Conservation (phyloP, 441 rosid genomes). For the Hura crepitans region DNA sequence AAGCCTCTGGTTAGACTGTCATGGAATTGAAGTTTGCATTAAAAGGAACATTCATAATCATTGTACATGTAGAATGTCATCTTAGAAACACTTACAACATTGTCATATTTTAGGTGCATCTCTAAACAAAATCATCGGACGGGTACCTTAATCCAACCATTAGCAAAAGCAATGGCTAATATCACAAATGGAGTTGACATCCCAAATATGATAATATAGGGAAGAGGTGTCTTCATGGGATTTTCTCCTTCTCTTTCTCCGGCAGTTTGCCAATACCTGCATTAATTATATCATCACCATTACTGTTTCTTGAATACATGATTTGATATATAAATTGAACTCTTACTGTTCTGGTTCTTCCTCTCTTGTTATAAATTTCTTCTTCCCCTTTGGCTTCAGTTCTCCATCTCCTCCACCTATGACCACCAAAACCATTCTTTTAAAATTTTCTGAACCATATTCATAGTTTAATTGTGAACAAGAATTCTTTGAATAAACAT, state of each 20-base stretch:
- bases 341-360: slow-evolving; percentile 84
- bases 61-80: not conserved
- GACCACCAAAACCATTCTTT: slow-evolving; percentile 13
- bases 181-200: slow-evolving; percentile 91
- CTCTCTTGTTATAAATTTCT: slow-evolving; percentile 79
- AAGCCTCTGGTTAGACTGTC: not conserved
- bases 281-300: slow-evolving; percentile 8
- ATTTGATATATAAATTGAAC: not conserved
- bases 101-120: no score
- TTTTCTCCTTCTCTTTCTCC: slow-evolving; percentile 94
- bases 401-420: slow-evolving; percentile 71
- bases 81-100: no score
- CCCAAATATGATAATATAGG: slow-evolving; percentile 81
- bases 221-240: slow-evolving; percentile 89
- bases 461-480: not conserved
- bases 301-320: not conserved
- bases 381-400: slow-evolving; percentile 61
- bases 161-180: slow-evolving; percentile 83
- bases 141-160: slow-evolving; percentile 92
- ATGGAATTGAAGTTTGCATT: not conserved
- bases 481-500: not conserved
- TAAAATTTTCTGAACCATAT: not conserved
- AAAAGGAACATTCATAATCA: not conserved
- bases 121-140: slow-evolving; percentile 35
- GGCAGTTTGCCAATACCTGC: slow-evolving; percentile 86